A percentile compares a stretch with the other conserved stretches of the same genome.
These are phyloP conservation scores for Brettanomyces sp. DNA, from an alignment of 805 yeast species.

Conservation along the genomic window DNA sequence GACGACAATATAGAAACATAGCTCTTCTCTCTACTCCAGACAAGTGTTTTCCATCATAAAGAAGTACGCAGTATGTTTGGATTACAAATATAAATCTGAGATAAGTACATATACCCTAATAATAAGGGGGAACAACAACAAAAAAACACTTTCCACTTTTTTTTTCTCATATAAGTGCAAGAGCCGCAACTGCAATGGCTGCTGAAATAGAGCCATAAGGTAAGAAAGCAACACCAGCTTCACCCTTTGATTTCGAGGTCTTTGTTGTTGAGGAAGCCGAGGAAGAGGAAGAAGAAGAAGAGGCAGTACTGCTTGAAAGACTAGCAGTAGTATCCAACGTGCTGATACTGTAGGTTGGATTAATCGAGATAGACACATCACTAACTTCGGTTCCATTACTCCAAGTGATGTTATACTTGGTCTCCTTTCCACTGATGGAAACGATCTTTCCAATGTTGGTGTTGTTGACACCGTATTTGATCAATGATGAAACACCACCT, in stretches of 20 bases:
- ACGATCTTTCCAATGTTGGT: slow-evolving; percentile 36
- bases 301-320: slow-evolving; percentile 9
- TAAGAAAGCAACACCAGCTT: slow-evolving; percentile 8
- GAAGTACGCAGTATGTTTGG: slow-evolving; percentile 1
- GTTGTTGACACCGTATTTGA: slow-evolving; percentile 38
- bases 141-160: slow-evolving; percentile 7
- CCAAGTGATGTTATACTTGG: slow-evolving; percentile 32
- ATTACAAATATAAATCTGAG: too few relatives aligned
- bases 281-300: slow-evolving; percentile 13
- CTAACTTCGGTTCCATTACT: slow-evolving; percentile 24
- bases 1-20: neutral
- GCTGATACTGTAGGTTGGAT: slow-evolving; percentile 28
- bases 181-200: slow-evolving; percentile 25
- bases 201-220: slow-evolving; percentile 18
- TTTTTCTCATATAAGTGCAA: slow-evolving; percentile 27
- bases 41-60: neutral
- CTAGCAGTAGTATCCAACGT: slow-evolving; percentile 11
- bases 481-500: slow-evolving; percentile 31
- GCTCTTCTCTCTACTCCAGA: neutral
- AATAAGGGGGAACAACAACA: slow-evolving; percentile 2
- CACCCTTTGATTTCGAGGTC: slow-evolving; percentile 11
- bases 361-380: slow-evolving; percentile 29
- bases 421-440: slow-evolving; percentile 26
- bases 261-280: slow-evolving; percentile 6
- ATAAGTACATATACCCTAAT: too few relatives aligned